Base-by-base conservation (phyloP, 345 rosid genomes). In the Camelina hispida region DNA sequence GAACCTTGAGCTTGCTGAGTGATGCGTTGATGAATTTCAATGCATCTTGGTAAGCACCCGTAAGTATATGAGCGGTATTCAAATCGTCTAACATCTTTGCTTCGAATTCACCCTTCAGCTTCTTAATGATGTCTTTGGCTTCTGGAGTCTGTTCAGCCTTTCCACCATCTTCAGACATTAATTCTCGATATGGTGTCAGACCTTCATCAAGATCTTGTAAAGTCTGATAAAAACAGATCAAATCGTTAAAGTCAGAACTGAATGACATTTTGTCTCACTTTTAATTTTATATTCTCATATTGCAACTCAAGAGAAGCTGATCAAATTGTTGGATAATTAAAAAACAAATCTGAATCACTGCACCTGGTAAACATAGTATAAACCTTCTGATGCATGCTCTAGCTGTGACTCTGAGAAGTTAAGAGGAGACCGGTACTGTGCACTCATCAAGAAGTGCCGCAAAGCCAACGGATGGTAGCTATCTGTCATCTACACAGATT, bases 361-460 rank as follows among this genome's bases (percentile, higher is more conserved):
- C 44, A 95, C 99, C 93, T 92, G 96, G 78, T 90, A 92, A 80
- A 90, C 79, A 82, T 92, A 90, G 76, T 84, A 92, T 13, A 91
- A 70, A 48, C 87, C 83, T 28, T 85, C 96, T 0, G 97, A 90
- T 25, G 97, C 82, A 76, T 82, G 73, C 69, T 95, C 97, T 78
- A 95, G 79, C 78, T 89, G 97, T n/a, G 42, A 40, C 40, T 81
- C 70, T 1, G 88, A 75, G 66, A 84, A 92, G 75, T 79, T 92
- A 69, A 95, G 86, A 64, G 96, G 93, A 80, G 99, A 92, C 0
- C 96, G 86, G 64, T 95, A 92, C 68, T 89, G 88, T 38, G 92
- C 95, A 72, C 86, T 92, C 52, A 89, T 89, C 87, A 92, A 79
- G 78, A 95, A 95, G 80, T 87, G 87, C 35, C 97, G 81, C 82